phyloP scores from a whole-genome alignment of 441 rosid species.

The Populus hybrid region DNA sequence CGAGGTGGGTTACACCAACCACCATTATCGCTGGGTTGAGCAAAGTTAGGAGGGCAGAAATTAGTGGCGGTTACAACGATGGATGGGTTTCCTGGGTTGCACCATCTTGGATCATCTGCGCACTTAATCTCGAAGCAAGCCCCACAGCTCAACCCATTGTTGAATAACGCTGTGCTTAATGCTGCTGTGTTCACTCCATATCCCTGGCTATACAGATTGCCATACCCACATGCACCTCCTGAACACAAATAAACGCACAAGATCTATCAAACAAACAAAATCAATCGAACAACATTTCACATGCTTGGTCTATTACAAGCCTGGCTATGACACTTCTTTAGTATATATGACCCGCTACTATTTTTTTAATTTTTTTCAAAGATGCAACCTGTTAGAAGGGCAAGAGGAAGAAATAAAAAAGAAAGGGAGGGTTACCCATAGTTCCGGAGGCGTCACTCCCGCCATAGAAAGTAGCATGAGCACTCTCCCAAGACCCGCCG shows the following conservation, averaged over 20 bases:
- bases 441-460: conserved; percentile 94
- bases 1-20: conserved; percentile 42
- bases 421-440: conserved; percentile 43
- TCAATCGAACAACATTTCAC: neutral
- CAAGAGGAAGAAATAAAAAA: neutral
- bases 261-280: neutral
- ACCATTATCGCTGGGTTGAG: conserved; percentile 31
- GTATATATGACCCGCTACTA: neutral
- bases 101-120: conserved; percentile 24
- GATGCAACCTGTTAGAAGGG: neutral
- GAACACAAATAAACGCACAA: neutral
- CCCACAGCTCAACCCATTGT: conserved; percentile 32
- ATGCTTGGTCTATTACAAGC: neutral
- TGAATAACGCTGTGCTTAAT: conserved; percentile 32
- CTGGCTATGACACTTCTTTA: neutral
- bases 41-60: conserved; percentile 33
- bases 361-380: too few relatives aligned
- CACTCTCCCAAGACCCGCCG: conserved; percentile 62
- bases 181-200: conserved; percentile 39
- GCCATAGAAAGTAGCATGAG: conserved; percentile 94
- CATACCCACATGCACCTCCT: conserved; percentile 40
- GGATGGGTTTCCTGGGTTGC: conserved; percentile 25
- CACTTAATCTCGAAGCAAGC: conserved; percentile 36
- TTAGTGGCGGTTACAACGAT: conserved; percentile 24
- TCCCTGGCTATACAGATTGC: conserved; percentile 35